Evolutionary conservation across 2,329 filamentous ascomycete species (phyloP).

Genomic region (Ilyonectria robusta): DNA sequence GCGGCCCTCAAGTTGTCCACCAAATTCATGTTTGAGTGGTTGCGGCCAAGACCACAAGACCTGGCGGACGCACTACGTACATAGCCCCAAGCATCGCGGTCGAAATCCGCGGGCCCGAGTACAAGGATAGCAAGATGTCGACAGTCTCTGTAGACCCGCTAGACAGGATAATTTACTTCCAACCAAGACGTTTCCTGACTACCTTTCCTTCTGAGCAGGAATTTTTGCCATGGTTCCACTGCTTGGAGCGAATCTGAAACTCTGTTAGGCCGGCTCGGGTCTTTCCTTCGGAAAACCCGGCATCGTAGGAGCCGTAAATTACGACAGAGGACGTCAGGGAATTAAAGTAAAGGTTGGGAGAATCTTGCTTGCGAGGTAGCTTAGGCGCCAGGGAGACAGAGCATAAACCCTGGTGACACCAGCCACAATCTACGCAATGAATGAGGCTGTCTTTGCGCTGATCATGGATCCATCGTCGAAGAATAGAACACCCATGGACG

Average conservation of each 20-base stretch:
- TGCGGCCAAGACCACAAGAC: slow-evolving; percentile 19
- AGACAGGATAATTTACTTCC: neutral
- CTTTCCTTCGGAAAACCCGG: slow-evolving; percentile 41
- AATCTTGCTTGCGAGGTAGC: slow-evolving; percentile 12
- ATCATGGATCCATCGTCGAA: slow-evolving; percentile 19
- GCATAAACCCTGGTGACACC: slow-evolving; percentile 2
- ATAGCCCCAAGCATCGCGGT: slow-evolving; percentile 12
- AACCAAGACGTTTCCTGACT: neutral
- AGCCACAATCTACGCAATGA: slow-evolving; percentile 25
- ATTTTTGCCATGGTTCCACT: neutral
- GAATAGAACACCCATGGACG: slow-evolving; percentile 11
- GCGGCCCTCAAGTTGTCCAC: slow-evolving; percentile 26
- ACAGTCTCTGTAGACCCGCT: neutral
- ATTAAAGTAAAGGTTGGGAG: slow-evolving; percentile 9
- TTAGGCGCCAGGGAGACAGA: neutral
- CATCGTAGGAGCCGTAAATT: slow-evolving; percentile 29
- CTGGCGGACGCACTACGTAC: slow-evolving; percentile 10
- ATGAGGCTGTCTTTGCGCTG: slow-evolving; percentile 16
- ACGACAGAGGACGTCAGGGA: slow-evolving; percentile 34
- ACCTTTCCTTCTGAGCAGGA: neutral
- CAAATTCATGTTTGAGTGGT: slow-evolving; percentile 12
- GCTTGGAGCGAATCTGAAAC: slow-evolving; percentile 10
- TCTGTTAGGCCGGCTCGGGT: slow-evolving; percentile 25
- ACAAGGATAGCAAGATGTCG: neutral
- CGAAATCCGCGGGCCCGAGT: neutral